phyloP scores from a whole-genome alignment of 1,139 yeast species.

The Scheffersomyces illinoinensis region DNA sequence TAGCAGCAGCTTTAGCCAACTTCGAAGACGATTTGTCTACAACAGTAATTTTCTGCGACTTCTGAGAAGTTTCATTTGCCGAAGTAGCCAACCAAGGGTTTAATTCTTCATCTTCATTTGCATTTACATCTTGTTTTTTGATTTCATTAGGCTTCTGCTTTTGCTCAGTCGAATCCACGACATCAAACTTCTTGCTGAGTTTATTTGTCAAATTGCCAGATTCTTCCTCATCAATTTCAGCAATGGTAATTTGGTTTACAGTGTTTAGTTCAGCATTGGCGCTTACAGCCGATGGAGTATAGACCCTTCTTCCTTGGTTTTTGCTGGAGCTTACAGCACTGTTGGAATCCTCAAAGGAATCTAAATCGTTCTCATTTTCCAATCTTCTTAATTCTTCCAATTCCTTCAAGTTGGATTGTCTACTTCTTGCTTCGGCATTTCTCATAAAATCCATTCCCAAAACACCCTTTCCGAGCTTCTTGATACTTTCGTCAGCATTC shows the following conservation, averaged over 20 bases:
- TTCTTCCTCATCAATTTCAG: slow-evolving; percentile 59
- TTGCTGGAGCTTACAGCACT: slow-evolving; percentile 48
- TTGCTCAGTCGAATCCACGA: slow-evolving; percentile 8
- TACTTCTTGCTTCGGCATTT: slow-evolving; percentile 72
- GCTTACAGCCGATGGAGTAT: slow-evolving; percentile 66
- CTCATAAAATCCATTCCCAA: slow-evolving; percentile 94
- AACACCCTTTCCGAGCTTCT: slow-evolving; percentile 76
- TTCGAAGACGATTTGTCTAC: slow-evolving; percentile 62
- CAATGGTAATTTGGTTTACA: slow-evolving; percentile 38
- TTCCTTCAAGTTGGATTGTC: slow-evolving; percentile 53
- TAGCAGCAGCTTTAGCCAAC: slow-evolving; percentile 53
- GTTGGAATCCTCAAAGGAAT: slow-evolving; percentile 31
- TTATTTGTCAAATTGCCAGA: slow-evolving; percentile 46
- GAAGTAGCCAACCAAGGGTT: slow-evolving; percentile 70
- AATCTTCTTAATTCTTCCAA: slow-evolving; percentile 51
- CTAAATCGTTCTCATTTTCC: slow-evolving; percentile 44
- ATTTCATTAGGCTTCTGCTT: slow-evolving; percentile 6
- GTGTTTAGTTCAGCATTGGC: slow-evolving; percentile 44
- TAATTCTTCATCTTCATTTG: slow-evolving; percentile 20
- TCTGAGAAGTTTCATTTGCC: slow-evolving; percentile 34
- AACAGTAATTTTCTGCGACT: slow-evolving; percentile 53
- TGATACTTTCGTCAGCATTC: slow-evolving; percentile 30
- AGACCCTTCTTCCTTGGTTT: slow-evolving; percentile 81
- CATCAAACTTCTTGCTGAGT: slow-evolving; percentile 28
- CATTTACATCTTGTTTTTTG: slow-evolving; percentile 3